Evolutionary conservation across 345 rosid species (phyloP).

Genomic region (Gossypium herbaceum): DNA sequence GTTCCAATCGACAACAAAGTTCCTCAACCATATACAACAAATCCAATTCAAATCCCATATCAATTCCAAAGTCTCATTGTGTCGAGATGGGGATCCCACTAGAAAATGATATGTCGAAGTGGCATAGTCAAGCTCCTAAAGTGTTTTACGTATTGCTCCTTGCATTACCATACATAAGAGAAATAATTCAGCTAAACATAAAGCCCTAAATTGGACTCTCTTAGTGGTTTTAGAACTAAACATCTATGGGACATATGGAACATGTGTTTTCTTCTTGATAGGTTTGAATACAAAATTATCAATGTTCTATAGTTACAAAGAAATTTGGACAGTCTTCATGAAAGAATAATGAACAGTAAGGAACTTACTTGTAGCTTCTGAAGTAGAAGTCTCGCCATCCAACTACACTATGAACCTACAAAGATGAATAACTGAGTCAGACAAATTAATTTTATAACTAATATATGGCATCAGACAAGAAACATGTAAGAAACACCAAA

Average conservation of each 20-base stretch:
- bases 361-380: conserved; percentile 73
- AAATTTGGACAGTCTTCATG: neutral
- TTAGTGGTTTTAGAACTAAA: conserved; percentile 4
- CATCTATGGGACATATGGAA: neutral
- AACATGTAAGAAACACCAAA: neutral
- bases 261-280: neutral
- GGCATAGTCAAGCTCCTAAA: neutral
- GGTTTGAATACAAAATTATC: neutral
- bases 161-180: neutral
- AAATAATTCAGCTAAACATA: neutral
- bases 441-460: neutral
- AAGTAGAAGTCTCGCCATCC: conserved; percentile 90
- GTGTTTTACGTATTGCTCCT: neutral
- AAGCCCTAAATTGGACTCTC: neutral
- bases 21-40: neutral
- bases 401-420: conserved; percentile 83
- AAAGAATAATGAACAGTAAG: neutral
- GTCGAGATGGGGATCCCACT: neutral
- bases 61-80: neutral
- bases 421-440: conserved; percentile 15
- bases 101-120: neutral
- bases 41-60: neutral
- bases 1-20: neutral
- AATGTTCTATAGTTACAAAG: neutral
- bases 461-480: neutral